Percentiles rank a stretch among this genome's conserved stretches.
Conservation (phyloP, 208 protist genomes). For the Borovskyia barvae region DNA sequence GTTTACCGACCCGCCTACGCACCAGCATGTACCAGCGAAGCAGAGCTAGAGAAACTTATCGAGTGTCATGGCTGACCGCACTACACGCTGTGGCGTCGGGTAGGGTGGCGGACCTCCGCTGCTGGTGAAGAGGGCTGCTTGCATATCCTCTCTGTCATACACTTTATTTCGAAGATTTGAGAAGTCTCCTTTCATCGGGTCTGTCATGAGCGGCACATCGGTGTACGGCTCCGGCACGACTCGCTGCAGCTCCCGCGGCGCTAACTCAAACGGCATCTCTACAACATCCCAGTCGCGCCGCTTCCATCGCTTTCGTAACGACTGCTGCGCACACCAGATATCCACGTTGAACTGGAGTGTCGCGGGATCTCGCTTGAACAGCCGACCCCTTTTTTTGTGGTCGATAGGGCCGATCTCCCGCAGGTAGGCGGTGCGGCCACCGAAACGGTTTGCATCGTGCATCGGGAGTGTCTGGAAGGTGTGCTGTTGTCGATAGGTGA, state of each 20-base stretch:
- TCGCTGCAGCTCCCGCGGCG: constrained; percentile 74
- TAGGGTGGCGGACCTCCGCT: constrained; percentile 37
- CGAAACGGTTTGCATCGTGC: constrained; percentile 86
- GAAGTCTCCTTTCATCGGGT: constrained; percentile 55
- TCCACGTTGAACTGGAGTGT: constrained; percentile 89
- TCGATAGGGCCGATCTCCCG: constrained; percentile 81
- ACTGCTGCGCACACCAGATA: constrained; percentile 87
- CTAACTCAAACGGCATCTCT: constrained; percentile 79
- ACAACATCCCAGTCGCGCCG: constrained; percentile 85
- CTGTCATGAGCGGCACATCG: constrained; percentile 74
- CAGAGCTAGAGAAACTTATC: constrained; percentile 71
- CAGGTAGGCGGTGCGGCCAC: constrained; percentile 80
- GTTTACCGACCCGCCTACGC: constrained; percentile 4
- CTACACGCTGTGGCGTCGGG: constrained; percentile 48
- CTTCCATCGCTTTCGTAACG: constrained; percentile 88
- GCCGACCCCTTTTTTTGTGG: constrained; percentile 64
- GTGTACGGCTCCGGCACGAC: constrained; percentile 90
- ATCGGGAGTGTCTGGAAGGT: constrained; percentile 83
- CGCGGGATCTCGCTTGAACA: constrained; percentile 76
- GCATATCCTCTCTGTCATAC: constrained; percentile 72
- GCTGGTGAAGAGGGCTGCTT: constrained; percentile 57
- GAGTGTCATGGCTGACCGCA: constrained; percentile 63
- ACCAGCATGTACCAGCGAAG: constrained; percentile 16
- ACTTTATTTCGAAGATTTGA: constrained; percentile 85
- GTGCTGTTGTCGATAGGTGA: constrained; percentile 67